phyloP scores from a whole-genome alignment of 768 basidiomycete genomes.

The Boletus sensibilis region DNA sequence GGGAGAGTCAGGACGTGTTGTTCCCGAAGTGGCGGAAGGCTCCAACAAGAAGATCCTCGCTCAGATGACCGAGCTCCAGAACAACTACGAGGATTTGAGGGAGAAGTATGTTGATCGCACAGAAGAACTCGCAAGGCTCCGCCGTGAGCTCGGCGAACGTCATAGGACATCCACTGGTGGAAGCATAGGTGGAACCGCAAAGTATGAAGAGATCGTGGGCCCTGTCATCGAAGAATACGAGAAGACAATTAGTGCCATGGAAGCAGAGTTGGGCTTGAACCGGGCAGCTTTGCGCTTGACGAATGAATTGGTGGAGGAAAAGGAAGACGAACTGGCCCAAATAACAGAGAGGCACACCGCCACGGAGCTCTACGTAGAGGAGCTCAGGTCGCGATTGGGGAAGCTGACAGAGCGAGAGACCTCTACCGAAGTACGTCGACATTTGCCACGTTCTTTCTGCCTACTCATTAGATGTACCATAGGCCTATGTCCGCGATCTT shows the following conservation, averaged over 20 bases:
- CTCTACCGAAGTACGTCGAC: constrained; percentile 75
- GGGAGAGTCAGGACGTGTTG: constrained; percentile 28
- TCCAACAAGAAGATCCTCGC: constrained; percentile 74
- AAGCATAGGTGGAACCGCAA: constrained; percentile 63
- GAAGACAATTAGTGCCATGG: constrained; percentile 93
- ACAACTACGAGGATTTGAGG: constrained; percentile 80
- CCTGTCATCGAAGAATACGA: constrained; percentile 99
- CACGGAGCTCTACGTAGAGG: constrained; percentile 85
- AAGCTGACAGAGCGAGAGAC: constrained; percentile 88
- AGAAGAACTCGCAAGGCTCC: constrained; percentile 78
- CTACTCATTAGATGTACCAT: constrained; percentile 5
- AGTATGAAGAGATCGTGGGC: constrained; percentile 91
- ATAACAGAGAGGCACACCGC: constrained; percentile 69
- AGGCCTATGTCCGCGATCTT: constrained; percentile 92
- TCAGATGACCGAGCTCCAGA: constrained; percentile 82
- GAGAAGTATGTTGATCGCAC: constrained; percentile 86
- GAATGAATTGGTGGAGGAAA: constrained; percentile 91
- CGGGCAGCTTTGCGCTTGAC: constrained; percentile 85
- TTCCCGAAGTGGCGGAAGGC: constrained; percentile 47
- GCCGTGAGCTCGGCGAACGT: constrained; percentile 75
- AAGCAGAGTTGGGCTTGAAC: constrained; percentile 86
- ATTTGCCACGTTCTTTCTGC: not conserved
- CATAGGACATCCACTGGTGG: constrained; percentile 60
- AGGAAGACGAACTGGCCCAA: constrained; percentile 72
- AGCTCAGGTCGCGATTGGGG: constrained; percentile 73